phyloP scores from a whole-genome alignment of 1,284 basidiomycete species.

The Puccinia hordei region DNA sequence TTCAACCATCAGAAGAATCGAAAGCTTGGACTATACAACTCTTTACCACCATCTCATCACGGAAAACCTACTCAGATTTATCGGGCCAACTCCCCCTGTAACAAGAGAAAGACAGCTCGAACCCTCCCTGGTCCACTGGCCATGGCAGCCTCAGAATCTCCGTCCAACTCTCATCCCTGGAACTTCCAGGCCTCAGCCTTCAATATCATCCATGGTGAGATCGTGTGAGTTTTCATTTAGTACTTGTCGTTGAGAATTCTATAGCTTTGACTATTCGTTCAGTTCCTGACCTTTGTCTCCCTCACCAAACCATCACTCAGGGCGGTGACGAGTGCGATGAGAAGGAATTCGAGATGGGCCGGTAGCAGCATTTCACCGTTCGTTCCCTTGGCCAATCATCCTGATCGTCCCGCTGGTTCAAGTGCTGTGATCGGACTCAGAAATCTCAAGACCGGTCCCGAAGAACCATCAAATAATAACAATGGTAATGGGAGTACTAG shows the following conservation, averaged over 20 bases:
- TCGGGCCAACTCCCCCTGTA: neutral
- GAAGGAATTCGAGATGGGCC: conserved; percentile 42
- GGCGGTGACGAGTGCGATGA: conserved; percentile 48
- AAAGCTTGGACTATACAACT: too few relatives aligned
- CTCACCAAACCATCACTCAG: neutral
- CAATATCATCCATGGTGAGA: conserved; percentile 49
- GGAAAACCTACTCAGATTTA: neutral
- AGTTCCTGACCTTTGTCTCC: neutral
- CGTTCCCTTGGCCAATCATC: neutral
- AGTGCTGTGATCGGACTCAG: conserved; percentile 17
- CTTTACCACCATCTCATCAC: too few relatives aligned
- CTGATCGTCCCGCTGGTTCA: neutral
- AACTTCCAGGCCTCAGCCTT: conserved; percentile 36
- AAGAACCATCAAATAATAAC: neutral
- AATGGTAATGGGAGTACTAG: neutral
- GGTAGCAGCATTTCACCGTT: conserved; percentile 22
- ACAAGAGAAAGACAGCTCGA: neutral
- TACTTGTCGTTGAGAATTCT: too few relatives aligned
- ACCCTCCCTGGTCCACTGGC: neutral
- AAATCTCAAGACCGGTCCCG: conserved; percentile 35
- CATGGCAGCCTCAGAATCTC: conserved; percentile 1
- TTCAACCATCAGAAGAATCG: too few relatives aligned
- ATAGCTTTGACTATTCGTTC: neutral
- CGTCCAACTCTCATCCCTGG: neutral
- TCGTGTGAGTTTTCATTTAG: conserved; percentile 24